These are phyloP conservation scores for Cyamopsis tetragonoloba DNA, from an alignment of 306 rosid genomes.

Conservation along the genomic window DNA sequence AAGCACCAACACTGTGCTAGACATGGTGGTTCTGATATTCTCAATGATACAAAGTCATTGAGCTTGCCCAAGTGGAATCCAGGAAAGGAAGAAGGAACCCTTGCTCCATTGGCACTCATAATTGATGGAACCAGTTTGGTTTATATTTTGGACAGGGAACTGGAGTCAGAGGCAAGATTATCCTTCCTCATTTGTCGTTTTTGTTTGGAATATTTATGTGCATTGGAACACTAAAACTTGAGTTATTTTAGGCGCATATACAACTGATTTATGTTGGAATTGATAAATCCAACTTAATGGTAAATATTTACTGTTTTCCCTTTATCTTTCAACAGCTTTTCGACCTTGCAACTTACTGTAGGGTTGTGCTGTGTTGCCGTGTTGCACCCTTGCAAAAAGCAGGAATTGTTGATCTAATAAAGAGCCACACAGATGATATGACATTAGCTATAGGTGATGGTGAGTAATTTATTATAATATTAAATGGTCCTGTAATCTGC, in stretches of 20 bases:
- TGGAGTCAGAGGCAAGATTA: constrained; percentile 66
- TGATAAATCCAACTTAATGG: neutral
- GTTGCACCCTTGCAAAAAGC: constrained; percentile 94
- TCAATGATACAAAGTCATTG: constrained; percentile 27
- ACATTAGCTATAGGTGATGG: constrained; percentile 46
- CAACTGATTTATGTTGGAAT: neutral
- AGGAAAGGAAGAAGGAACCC: constrained; percentile 40
- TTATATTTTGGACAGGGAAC: constrained; percentile 71
- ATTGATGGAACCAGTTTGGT: constrained; percentile 86
- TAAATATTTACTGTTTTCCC: constrained; percentile 5
- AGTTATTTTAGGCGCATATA: neutral
- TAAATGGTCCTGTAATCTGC: neutral
- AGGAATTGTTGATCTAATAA: constrained; percentile 79
- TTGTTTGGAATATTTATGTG: constrained; percentile 2
- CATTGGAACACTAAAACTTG: neutral
- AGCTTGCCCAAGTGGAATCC: constrained; percentile 26
- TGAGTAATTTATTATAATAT: constrained; percentile 1
- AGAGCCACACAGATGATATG: constrained; percentile 77
- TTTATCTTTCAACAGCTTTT: constrained; percentile 61
- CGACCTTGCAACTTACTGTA: constrained; percentile 70
- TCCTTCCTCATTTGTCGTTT: neutral
- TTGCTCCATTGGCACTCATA: constrained; percentile 57
- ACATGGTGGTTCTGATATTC: constrained; percentile 30
- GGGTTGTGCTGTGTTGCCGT: constrained; percentile 84
- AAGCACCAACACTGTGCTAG: constrained; percentile 28